Evolutionary conservation across 768 basidiomycete species (phyloP).

Genomic region (Suillus lakei): DNA sequence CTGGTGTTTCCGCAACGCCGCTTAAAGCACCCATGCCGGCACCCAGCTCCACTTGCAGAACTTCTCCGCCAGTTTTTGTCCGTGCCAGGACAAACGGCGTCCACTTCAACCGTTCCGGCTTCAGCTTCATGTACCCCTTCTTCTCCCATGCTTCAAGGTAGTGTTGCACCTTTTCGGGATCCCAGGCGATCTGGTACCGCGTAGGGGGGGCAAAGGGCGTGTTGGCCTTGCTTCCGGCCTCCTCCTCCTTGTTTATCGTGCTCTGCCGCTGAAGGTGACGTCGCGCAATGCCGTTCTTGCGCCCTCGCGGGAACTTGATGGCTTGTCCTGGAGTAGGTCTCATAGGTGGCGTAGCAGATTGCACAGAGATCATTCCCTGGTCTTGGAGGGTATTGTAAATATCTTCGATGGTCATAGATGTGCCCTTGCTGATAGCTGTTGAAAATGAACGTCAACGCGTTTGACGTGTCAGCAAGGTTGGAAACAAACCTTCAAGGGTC

Average conservation of each 20-base stretch:
- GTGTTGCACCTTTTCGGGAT: conserved; percentile 63
- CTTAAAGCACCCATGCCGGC: conserved; percentile 18
- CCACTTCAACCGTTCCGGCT: conserved; percentile 91
- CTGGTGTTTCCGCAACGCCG: conserved; percentile 10
- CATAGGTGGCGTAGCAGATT: conserved; percentile 50
- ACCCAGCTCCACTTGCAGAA: conserved; percentile 25
- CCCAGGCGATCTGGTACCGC: conserved; percentile 78
- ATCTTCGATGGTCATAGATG: conserved; percentile 92
- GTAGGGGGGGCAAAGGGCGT: conserved; percentile 65
- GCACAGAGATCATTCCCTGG: conserved; percentile 73
- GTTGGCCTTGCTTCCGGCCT: conserved; percentile 43
- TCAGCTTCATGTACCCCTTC: conserved; percentile 78
- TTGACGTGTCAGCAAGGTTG: conserved; percentile 17
- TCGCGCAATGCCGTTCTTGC: conserved; percentile 67
- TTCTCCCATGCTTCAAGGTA: conserved; percentile 72
- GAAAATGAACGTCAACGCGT: conserved; percentile 23
- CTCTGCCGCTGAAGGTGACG: conserved; percentile 60
- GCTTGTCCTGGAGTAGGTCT: conserved; percentile 79
- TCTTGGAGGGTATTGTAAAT: conserved; percentile 74
- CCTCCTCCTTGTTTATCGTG: conserved; percentile 49
- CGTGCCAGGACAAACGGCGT: conserved; percentile 84
- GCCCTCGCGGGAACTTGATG: conserved; percentile 73
- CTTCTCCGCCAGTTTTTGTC: conserved; percentile 34
- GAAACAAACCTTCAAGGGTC: conserved; percentile 71
- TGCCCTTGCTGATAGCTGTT: conserved; percentile 81